A percentile compares a stretch with the other conserved stretches of the same genome.
Conservation (phyloP, 306 rosid species). For the Vicia faba region DNA sequence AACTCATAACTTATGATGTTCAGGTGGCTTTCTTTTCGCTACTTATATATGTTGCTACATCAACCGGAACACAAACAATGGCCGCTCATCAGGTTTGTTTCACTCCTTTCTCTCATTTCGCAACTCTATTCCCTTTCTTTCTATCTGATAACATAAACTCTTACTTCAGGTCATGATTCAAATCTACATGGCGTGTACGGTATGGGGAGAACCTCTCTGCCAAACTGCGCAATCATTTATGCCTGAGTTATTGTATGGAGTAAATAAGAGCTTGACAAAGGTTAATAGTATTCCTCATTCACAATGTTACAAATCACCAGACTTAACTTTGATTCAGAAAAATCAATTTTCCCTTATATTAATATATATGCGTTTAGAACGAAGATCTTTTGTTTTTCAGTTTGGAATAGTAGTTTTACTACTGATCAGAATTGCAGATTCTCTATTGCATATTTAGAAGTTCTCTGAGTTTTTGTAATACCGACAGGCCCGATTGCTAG, state of each 20-base stretch:
- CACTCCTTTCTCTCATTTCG: conserved; percentile 4
- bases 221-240: conserved; percentile 47
- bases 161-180: conserved; percentile 50
- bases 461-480: conserved; percentile 18
- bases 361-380: too few relatives aligned
- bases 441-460: neutral
- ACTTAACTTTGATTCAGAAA: too few relatives aligned
- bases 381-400: conserved; percentile 9
- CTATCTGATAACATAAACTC: conserved; percentile 3
- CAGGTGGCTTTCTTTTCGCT: conserved; percentile 35
- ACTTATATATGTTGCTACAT: conserved; percentile 48
- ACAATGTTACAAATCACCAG: conserved; percentile 6
- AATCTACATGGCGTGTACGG: conserved; percentile 43
- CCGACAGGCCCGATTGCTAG: conserved; percentile 30
- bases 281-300: conserved; percentile 26
- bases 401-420: conserved; percentile 3
- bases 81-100: conserved; percentile 50
- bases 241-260: conserved; percentile 44
- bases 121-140: neutral
- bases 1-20: conserved; percentile 17
- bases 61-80: conserved; percentile 43
- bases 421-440: conserved; percentile 1
- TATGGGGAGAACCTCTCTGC: conserved; percentile 51
- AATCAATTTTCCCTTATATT: too few relatives aligned
- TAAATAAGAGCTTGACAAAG: conserved; percentile 38